These are phyloP conservation scores for Coemansia sp. DNA, from an alignment of 192 early-diverging fungal species.

Conservation along the genomic window DNA sequence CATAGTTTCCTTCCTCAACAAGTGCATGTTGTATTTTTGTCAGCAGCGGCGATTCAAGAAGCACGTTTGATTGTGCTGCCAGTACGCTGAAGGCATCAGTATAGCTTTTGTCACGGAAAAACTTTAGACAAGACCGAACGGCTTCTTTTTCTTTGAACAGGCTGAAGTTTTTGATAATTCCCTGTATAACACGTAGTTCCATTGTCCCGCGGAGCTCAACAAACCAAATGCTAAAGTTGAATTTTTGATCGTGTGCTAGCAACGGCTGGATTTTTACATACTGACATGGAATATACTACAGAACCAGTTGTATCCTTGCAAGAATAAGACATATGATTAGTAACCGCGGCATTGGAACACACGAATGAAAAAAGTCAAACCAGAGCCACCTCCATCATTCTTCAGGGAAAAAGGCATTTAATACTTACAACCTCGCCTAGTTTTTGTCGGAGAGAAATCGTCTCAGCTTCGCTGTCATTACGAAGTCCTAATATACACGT, in stretches of 20 bases:
- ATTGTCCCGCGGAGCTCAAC: conserved; percentile 81
- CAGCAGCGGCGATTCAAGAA: conserved; percentile 81
- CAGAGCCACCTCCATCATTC: not conserved
- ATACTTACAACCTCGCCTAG: conserved; percentile 65
- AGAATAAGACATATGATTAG: too few relatives aligned
- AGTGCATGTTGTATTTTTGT: conserved; percentile 71
- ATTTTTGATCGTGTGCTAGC: conserved; percentile 87
- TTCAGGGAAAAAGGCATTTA: not conserved
- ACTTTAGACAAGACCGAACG: conserved; percentile 83
- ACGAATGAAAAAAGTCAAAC: too few relatives aligned
- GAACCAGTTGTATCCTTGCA: too few relatives aligned
- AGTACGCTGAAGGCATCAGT: conserved; percentile 71
- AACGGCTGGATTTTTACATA: conserved; percentile 94
- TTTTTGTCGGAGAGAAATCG: conserved; percentile 79
- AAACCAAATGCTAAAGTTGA: conserved; percentile 96
- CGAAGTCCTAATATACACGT: conserved; percentile 46
- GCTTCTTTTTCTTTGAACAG: conserved; percentile 78
- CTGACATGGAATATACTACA: conserved; percentile 79
- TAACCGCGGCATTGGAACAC: too few relatives aligned
- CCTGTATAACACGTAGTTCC: conserved; percentile 67
- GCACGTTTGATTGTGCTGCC: conserved; percentile 60
- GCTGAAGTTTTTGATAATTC: conserved; percentile 19
- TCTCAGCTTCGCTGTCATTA: conserved; percentile 81
- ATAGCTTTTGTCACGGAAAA: conserved; percentile 81
- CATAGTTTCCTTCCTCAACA: conserved; percentile 73